Evolutionary conservation across 2,329 filamentous ascomycete species (phyloP).

Genomic region (Fusarium tjaetaba): DNA sequence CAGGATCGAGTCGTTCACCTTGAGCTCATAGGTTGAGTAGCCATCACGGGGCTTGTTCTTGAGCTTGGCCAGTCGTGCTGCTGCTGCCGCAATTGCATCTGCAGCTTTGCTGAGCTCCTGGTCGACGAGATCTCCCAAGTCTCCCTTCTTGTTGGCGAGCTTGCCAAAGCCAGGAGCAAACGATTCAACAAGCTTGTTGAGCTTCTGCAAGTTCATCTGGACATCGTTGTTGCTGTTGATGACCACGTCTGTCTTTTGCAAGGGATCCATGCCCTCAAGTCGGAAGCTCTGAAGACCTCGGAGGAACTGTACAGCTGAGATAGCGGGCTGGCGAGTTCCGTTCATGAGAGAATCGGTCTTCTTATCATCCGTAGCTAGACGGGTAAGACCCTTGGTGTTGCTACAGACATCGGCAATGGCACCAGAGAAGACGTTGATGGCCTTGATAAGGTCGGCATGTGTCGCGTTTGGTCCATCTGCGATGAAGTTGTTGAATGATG

Average conservation of each 20-base stretch:
- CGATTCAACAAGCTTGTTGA: slow-evolving; percentile 91
- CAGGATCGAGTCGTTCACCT: slow-evolving; percentile 94
- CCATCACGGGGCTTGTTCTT: slow-evolving; percentile 96
- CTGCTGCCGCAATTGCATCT: slow-evolving; percentile 92
- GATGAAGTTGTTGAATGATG: slow-evolving; percentile 98
- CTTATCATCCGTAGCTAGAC: slow-evolving; percentile 94
- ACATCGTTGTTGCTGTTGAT: slow-evolving; percentile 98
- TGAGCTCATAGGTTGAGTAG: slow-evolving; percentile 95
- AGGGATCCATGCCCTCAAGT: slow-evolving; percentile 86
- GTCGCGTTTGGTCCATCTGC: slow-evolving; percentile 93
- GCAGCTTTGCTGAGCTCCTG: slow-evolving; percentile 91
- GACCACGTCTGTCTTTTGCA: slow-evolving; percentile 96
- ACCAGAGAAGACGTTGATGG: slow-evolving; percentile 88
- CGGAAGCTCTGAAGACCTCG: slow-evolving; percentile 93
- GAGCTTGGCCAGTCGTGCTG: slow-evolving; percentile 87
- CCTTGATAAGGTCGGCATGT: slow-evolving; percentile 91
- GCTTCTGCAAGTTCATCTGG: slow-evolving; percentile 89
- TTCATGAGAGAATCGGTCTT: slow-evolving; percentile 88
- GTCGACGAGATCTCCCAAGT: slow-evolving; percentile 93
- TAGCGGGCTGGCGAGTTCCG: slow-evolving; percentile 84
- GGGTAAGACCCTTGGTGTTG: slow-evolving; percentile 94
- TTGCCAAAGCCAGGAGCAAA: slow-evolving; percentile 91
- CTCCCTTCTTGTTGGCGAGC: slow-evolving; percentile 80
- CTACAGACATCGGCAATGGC: slow-evolving; percentile 93
- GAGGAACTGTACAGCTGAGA: slow-evolving; percentile 93